These are phyloP conservation scores for Apiotrichum veenhuisii DNA, from an alignment of 1,284 basidiomycete genomes.

Conservation along the genomic window DNA sequence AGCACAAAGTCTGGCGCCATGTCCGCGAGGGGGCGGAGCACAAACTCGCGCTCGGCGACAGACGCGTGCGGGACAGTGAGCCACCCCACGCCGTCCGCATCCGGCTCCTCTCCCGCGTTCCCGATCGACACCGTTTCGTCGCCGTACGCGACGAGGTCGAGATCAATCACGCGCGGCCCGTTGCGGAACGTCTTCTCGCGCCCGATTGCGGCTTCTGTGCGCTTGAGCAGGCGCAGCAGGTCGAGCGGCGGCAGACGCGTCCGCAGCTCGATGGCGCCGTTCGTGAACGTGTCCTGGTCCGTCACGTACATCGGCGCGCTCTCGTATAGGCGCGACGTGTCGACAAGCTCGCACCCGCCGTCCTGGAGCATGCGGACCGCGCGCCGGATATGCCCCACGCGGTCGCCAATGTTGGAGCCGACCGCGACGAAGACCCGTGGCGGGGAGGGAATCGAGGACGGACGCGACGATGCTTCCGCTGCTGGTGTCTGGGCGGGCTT, in stretches of 20 bases:
- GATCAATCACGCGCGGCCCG: conserved; percentile 84
- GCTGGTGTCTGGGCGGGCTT: not conserved
- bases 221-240: conserved; percentile 68
- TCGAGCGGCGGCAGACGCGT: conserved; percentile 65
- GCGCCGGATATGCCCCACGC: conserved; percentile 74
- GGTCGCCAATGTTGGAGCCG: conserved; percentile 87
- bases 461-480: not conserved
- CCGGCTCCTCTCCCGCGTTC: conserved; percentile 45
- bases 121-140: conserved; percentile 60
- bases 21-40: conserved; percentile 79
- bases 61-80: conserved; percentile 81
- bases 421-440: conserved; percentile 65
- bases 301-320: conserved; percentile 92
- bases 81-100: conserved; percentile 55
- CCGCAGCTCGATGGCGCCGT: conserved; percentile 81
- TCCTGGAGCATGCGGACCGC: conserved; percentile 55
- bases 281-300: conserved; percentile 85
- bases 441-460: not conserved
- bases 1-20: conserved; percentile 61
- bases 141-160: conserved; percentile 84
- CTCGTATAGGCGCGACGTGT: conserved; percentile 91
- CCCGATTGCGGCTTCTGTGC: conserved; percentile 71
- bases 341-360: conserved; percentile 55
- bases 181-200: conserved; percentile 77
- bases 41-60: conserved; percentile 82